Evolutionary conservation across 2,329 filamentous ascomycete genomes (phyloP), one percentile per base, ranked within the genome.

Genomic region (Pseudonectria foliicola): DNA sequence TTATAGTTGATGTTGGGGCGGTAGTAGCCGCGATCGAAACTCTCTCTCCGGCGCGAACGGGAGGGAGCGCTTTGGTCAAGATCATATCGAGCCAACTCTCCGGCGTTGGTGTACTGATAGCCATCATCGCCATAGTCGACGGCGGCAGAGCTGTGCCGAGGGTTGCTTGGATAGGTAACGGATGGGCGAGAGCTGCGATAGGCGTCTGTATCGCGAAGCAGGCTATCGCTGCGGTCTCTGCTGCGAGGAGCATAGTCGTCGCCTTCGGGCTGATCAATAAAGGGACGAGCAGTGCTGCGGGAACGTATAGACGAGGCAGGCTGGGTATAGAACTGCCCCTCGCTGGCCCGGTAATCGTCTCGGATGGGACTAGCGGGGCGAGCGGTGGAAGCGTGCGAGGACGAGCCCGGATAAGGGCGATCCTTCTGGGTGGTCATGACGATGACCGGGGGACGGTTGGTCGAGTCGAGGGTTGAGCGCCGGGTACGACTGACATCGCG

Each of bases 81-180:
- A 50, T 81, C 77, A 46, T 80, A 80, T 33, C 71, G 65, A 25
- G 72, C 75, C 33, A 82, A 54, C 35, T 80, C 76, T 42, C 73
- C 69, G 11, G 75, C 75, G 39, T 75, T 79, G 7, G 77, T 80
- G 48, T 81, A 81, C 46, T 77, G 73, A 47, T 75, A 81, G 7
- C 71, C 75, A 30, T 77, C 71, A 21, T 74, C 71, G 10, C 71
- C 73, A 42, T 75, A 77, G 43, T 74, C 70, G 29, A 71, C 59
- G 7, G 63, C 56, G 37, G 61, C 57, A 11, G 60, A 60, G 39
- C 61, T 59, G 38, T 68, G 67, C 29, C 66, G 66, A 2, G 64
- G 55, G 8, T 61, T 57, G 40, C 56, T 65, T 26, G 63, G 57
- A 43, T 72, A 76, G 14, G 63, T 46, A 10, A 65, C 59, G 14